Evolutionary conservation across 2,329 filamentous ascomycete species (phyloP).

Genomic region (Hypoxylon sp.): DNA sequence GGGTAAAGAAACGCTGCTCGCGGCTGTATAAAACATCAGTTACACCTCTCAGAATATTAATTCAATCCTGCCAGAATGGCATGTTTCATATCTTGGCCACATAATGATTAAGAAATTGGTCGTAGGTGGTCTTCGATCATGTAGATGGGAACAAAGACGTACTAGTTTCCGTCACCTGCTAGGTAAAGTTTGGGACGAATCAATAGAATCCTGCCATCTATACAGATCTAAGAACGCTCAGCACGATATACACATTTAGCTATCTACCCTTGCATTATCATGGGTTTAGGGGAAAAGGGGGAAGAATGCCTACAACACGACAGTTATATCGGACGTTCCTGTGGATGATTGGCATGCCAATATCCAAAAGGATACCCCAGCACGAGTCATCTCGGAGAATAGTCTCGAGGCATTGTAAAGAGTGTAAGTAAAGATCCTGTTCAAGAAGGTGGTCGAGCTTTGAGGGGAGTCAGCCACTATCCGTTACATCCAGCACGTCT

Average conservation of each 20-base stretch:
- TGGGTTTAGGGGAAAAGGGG: not conserved
- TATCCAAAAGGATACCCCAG: constrained; percentile 76
- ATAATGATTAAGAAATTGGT: not conserved
- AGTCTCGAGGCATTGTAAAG: constrained; percentile 73
- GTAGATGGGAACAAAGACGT: not conserved
- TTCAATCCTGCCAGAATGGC: not conserved
- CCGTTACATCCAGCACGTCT: not conserved
- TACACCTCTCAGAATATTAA: not conserved
- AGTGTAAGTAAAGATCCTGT: constrained; percentile 70
- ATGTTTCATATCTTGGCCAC: not conserved
- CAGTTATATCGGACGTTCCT: constrained; percentile 76
- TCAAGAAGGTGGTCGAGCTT: constrained; percentile 76
- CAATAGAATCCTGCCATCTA: constrained; percentile 77
- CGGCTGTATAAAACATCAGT: not conserved
- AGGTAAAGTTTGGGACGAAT: constrained; percentile 81
- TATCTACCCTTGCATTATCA: not conserved
- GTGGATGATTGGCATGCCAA: constrained; percentile 75
- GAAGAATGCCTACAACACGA: constrained; percentile 65
- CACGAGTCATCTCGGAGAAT: constrained; percentile 73
- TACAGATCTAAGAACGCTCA: constrained; percentile 51
- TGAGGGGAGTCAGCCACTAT: not conserved
- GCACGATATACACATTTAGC: not conserved
- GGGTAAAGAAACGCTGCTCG: constrained; percentile 67
- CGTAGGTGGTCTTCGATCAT: not conserved
- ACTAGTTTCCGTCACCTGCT: constrained; percentile 76